Base-by-base conservation (phyloP, 2,329 filamentous ascomycete species). In the Talaromyces sp. region DNA sequence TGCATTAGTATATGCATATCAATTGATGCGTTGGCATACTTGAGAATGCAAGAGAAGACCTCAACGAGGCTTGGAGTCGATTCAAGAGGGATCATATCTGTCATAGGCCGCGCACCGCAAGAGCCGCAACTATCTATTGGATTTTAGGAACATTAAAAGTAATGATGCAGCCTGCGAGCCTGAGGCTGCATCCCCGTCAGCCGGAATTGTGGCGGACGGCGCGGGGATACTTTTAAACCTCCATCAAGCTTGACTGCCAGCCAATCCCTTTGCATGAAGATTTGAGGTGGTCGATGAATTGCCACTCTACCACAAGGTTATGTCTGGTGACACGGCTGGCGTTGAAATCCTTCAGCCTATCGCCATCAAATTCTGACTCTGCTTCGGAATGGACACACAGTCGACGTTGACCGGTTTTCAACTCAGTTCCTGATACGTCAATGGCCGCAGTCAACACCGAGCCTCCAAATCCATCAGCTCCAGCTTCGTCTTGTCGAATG, bases 11-110 rank as follows among this genome's bases (percentile, higher is more conserved):
- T 8, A 33, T 31, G 23, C 46, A 50, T 31, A n/a, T 37, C 18
- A 4, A 37, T 54, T 31, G 28, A 54, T 54, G 50, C n/a, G 50
- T 54, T 54, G 50, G 50, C 50, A 54, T 35, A 4, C 23, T 54
- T 12, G 11, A 54, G 35, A 21, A 11, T 54, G 16, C n/a, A 21
- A 9, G 6, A 18, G 4, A 54, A 18, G 16, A 14, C 14, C 14
- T 12, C 6, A 3, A 50, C n/a, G 14, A 52, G 48, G 25, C 48
- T 52, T 16, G 25, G 16, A 12, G n/a, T 21, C 14, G 48, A 21
- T 33, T 5, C 12, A 21, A 35, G n/a, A 35, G n/a, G 11, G 35
- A 21, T n/a, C n/a, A n/a, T n/a, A n/a, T n/a, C n/a, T n/a, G n/a
- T n/a, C 7, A 16, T 28, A 48, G 28, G 12, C 14, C 44, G 48